phyloP scores from a whole-genome alignment of 2,329 filamentous ascomycete species.

The Akanthomyces uredinophilus region DNA sequence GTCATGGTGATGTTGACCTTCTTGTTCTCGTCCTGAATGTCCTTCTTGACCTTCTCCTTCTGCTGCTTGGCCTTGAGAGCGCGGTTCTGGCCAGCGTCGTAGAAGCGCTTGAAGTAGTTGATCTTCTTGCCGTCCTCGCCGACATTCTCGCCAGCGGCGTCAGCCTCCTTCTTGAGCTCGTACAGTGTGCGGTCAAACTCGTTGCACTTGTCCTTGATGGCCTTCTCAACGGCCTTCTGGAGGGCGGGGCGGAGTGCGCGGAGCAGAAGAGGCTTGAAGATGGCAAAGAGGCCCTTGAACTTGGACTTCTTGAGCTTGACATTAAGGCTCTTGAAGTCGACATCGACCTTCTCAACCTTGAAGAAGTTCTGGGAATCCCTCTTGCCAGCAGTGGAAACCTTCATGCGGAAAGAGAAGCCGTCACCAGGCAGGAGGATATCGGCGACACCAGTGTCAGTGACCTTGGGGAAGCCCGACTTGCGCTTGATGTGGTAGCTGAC shows the following conservation, averaged over 20 bases:
- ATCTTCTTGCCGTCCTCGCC: slow-evolving; percentile 59
- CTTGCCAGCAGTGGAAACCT: slow-evolving; percentile 74
- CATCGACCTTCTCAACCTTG: slow-evolving; percentile 85
- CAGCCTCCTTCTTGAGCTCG: slow-evolving; percentile 76
- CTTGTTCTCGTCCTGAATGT: slow-evolving; percentile 35
- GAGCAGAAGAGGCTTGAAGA: slow-evolving; percentile 84
- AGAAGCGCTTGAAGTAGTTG: slow-evolving; percentile 85
- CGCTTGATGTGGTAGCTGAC: slow-evolving; percentile 93
- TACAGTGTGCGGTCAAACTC: slow-evolving; percentile 69
- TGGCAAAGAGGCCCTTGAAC: slow-evolving; percentile 82
- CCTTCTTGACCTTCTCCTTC: slow-evolving; percentile 52
- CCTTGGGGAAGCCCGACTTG: slow-evolving; percentile 85
- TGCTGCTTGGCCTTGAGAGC: slow-evolving; percentile 70
- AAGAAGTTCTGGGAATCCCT: slow-evolving; percentile 78
- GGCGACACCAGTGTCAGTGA: slow-evolving; percentile 82
- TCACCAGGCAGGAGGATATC: slow-evolving; percentile 83
- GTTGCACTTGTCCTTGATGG: slow-evolving; percentile 77
- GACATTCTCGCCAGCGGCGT: slow-evolving; percentile 60
- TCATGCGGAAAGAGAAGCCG: slow-evolving; percentile 88
- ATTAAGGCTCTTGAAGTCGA: slow-evolving; percentile 74
- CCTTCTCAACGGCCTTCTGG: slow-evolving; percentile 82
- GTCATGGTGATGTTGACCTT: slow-evolving; percentile 51
- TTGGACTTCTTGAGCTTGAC: slow-evolving; percentile 93
- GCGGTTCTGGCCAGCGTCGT: slow-evolving; percentile 67
- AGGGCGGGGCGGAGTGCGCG: slow-evolving; percentile 78